Conservation (phyloP, 805 yeast species). For the Ogataea dorogensis region DNA sequence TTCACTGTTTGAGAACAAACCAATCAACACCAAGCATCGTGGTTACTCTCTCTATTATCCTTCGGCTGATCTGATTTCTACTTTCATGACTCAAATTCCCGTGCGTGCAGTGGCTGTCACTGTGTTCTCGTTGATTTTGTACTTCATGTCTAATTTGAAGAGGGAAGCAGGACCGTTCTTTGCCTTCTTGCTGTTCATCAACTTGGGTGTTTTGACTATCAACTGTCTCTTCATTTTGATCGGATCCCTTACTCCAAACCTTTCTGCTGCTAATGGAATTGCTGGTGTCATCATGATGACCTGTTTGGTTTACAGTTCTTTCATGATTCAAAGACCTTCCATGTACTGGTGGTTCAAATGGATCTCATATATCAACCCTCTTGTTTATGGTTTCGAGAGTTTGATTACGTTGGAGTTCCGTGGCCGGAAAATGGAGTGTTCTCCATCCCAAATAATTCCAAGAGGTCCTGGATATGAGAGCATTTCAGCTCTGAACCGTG, state of each 20-base stretch:
- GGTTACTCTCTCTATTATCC: slow-evolving; percentile 62
- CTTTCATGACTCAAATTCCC: slow-evolving; percentile 56
- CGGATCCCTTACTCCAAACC: slow-evolving; percentile 48
- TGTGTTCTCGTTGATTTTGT: slow-evolving; percentile 44
- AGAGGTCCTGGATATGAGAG: slow-evolving; percentile 52
- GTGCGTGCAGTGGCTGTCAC: slow-evolving; percentile 50
- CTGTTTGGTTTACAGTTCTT: slow-evolving; percentile 61
- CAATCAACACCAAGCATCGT: slow-evolving; percentile 63
- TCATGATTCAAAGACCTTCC: slow-evolving; percentile 54
- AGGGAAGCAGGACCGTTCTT: slow-evolving; percentile 56
- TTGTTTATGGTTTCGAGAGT: slow-evolving; percentile 50
- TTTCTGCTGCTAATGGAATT: slow-evolving; percentile 58
- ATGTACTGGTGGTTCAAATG: slow-evolving; percentile 66
- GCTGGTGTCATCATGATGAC: slow-evolving; percentile 55
- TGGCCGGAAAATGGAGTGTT: slow-evolving; percentile 51
- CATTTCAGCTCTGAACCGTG: slow-evolving; percentile 38
- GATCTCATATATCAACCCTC: slow-evolving; percentile 50
- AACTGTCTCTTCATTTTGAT: slow-evolving; percentile 52
- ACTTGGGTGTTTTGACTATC: slow-evolving; percentile 41
- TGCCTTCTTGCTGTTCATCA: slow-evolving; percentile 44
- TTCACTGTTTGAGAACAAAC: slow-evolving; percentile 56
- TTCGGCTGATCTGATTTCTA: slow-evolving; percentile 61
- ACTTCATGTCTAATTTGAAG: slow-evolving; percentile 53
- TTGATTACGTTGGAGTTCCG: slow-evolving; percentile 58
- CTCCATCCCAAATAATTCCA: slow-evolving; percentile 44